Base-by-base conservation (phyloP, 768 basidiomycete species). In the Albatrellus ellisii region DNA sequence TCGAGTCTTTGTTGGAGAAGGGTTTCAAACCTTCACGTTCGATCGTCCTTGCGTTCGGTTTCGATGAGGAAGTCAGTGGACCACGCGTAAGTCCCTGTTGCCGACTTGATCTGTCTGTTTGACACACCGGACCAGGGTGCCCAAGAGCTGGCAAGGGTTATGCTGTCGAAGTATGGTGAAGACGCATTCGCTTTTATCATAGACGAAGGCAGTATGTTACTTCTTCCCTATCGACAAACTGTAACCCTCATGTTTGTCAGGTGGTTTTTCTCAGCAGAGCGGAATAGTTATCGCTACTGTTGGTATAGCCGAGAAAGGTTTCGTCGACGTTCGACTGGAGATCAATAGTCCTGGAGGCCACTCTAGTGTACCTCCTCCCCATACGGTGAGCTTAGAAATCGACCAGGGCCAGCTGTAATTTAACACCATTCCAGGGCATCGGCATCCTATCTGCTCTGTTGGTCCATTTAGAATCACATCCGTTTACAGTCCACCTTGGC, bases 341-440 rank as follows among this genome's bases (percentile, higher is more conserved):
- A 75, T 91, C 6, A 60, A 68, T 11, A 64, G 79, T 0, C 66
- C 77, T 0, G 89, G 90, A 4, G 90, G 90, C 0, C 91, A 92
- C 58, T 90, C 88, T 0, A 84, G 80, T 51, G 62, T 89, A 11
- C 91, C 91, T 12, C 86, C 84, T 12, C 52, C 61, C 2, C 88
- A 95, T 50, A 94, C 89, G 2, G 82, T 75, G 54, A 49, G 67
- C 48, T 2, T 18, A 5, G 4, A 15, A 22, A 28, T 33, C 14
- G 36, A 11, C 27, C 1, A 17, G 10, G 18, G 6, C n/a, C 8
- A 5, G 17, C 9, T 29, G 4, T 7, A 34, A 21, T 7, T 7
- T n/a, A 18, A 35, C 21, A 15, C 17, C 28, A 21, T 20, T 15
- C n/a, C 34, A 52, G 52, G 41, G 76, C 43, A 88, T 94, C 43